Evolutionary conservation across 768 basidiomycete species (phyloP).

Genomic region (Lentinula edodes): DNA sequence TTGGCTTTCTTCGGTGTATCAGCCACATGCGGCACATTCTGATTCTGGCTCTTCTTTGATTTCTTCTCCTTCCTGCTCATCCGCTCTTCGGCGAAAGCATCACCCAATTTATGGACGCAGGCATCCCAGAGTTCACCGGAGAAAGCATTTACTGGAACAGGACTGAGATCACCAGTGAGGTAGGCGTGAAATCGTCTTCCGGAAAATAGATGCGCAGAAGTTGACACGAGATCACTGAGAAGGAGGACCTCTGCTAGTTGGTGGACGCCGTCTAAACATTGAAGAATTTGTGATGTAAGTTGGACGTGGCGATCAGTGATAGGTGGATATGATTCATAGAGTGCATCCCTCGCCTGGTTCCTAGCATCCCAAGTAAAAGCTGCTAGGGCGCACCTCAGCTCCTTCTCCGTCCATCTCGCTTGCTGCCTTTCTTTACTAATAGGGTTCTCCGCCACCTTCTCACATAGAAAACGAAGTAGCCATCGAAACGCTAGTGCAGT

Average conservation of each 20-base stretch:
- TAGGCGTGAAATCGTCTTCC: conserved; percentile 53
- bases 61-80: conserved; percentile 32
- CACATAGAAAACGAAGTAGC: conserved; percentile 46
- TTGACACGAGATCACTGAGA: conserved; percentile 37
- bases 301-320: conserved; percentile 61
- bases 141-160: conserved; percentile 17
- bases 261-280: conserved; percentile 54
- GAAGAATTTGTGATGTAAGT: conserved; percentile 57
- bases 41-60: conserved; percentile 1
- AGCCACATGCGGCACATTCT: background rate
- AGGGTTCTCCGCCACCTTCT: conserved; percentile 40
- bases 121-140: conserved; percentile 41
- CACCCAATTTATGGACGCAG: conserved; percentile 33
- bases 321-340: conserved; percentile 20
- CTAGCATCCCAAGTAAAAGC: conserved; percentile 30
- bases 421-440: conserved; percentile 52
- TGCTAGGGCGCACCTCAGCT: conserved; percentile 55
- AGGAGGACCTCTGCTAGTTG: conserved; percentile 59
- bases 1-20: background rate
- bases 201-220: conserved; percentile 46
- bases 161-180: conserved; percentile 28
- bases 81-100: conserved; percentile 43
- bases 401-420: conserved; percentile 64
- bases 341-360: background rate
- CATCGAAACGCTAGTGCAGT: conserved; percentile 58